phyloP scores from a whole-genome alignment of 1,284 basidiomycete species.

The Marasmius oreades region DNA sequence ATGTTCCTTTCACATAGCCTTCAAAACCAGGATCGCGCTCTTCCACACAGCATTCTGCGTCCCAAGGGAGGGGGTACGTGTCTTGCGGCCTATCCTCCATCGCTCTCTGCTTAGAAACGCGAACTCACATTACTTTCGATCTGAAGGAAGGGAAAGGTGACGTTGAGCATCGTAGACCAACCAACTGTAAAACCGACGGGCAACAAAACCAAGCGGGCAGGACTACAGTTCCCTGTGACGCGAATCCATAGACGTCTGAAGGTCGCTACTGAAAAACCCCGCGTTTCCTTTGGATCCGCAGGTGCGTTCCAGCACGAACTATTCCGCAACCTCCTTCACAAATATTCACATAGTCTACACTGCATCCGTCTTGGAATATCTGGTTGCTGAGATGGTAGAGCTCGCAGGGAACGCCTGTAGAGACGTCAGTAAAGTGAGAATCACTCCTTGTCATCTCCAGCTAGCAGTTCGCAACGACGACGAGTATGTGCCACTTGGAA shows the following conservation, averaged over 20 bases:
- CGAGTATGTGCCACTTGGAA: constrained; percentile 39
- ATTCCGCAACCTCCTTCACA: neutral
- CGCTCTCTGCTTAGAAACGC: neutral
- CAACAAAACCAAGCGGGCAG: constrained; percentile 66
- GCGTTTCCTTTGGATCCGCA: constrained; percentile 69
- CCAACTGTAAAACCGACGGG: constrained; percentile 40
- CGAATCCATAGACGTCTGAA: constrained; percentile 85
- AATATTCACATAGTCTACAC: constrained; percentile 69
- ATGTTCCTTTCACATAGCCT: too few species aligned
- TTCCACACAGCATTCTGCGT: too few species aligned
- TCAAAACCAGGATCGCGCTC: too few species aligned
- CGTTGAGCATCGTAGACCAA: neutral
- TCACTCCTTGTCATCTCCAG: constrained; percentile 83
- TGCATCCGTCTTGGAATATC: constrained; percentile 81
- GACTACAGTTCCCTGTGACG: constrained; percentile 84
- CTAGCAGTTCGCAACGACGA: constrained; percentile 84
- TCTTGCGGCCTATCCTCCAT: neutral
- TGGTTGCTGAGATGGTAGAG: constrained; percentile 86
- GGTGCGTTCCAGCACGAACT: constrained; percentile 36
- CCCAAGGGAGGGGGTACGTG: too few species aligned
- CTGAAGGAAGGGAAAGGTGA: neutral
- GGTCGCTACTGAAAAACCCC: constrained; percentile 68
- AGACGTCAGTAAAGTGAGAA: constrained; percentile 77
- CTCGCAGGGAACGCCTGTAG: constrained; percentile 80
- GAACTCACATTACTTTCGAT: neutral